Evolutionary conservation across 2,329 filamentous ascomycete species (phyloP).

Genomic region (Calonectria multiphialidica): DNA sequence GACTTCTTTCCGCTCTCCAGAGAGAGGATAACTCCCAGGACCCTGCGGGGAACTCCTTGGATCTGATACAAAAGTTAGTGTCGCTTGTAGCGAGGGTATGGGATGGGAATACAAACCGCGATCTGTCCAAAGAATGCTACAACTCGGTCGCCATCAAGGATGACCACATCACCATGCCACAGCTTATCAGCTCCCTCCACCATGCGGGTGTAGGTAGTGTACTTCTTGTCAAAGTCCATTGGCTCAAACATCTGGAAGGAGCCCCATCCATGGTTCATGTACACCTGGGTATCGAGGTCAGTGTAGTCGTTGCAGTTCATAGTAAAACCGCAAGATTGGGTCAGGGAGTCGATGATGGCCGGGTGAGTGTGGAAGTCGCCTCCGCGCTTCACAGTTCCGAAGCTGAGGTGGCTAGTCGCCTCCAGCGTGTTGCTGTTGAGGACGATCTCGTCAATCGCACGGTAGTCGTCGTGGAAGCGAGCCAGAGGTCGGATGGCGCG

Average conservation of each 20-base stretch:
- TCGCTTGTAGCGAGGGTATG: no score
- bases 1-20: slow-evolving; percentile 34
- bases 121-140: slow-evolving; percentile 50
- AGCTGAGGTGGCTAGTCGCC: slow-evolving; percentile 30
- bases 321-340: slow-evolving; percentile 36
- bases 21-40: slow-evolving; percentile 33
- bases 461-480: slow-evolving; percentile 37
- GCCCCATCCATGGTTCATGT: slow-evolving; percentile 39
- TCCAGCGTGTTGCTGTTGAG: slow-evolving; percentile 35
- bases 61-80: slow-evolving; percentile 19
- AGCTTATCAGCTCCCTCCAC: slow-evolving; percentile 29
- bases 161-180: slow-evolving; percentile 61
- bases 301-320: slow-evolving; percentile 41
- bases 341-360: slow-evolving; percentile 36
- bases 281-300: slow-evolving; percentile 33
- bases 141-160: slow-evolving; percentile 65
- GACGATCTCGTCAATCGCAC: slow-evolving; percentile 35
- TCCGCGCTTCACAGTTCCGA: slow-evolving; percentile 30
- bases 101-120: slow-evolving; percentile 43
- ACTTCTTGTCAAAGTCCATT: slow-evolving; percentile 36
- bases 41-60: slow-evolving; percentile 34
- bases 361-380: slow-evolving; percentile 36
- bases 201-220: slow-evolving; percentile 37
- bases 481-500: slow-evolving; percentile 36
- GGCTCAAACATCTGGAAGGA: slow-evolving; percentile 33